These are phyloP conservation scores for Diaporthe ilicicola DNA, from an alignment of 2,329 filamentous ascomycete species.

Conservation along the genomic window DNA sequence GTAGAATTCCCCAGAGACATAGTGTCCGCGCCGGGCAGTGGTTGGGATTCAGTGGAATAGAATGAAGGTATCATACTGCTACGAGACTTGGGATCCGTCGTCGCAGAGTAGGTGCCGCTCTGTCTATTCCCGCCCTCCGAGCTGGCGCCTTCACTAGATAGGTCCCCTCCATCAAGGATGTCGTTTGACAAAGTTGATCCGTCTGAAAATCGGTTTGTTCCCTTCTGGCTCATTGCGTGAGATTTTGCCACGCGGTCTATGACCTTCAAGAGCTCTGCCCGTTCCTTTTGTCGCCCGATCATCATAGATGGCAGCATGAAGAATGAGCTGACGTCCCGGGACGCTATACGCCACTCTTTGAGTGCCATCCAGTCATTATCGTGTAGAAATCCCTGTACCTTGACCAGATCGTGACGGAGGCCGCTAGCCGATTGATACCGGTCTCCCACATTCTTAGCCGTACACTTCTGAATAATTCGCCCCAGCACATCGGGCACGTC, in stretches of 20 bases:
- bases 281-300: slow-evolving; percentile 81
- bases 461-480: slow-evolving; percentile 89
- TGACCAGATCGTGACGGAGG: slow-evolving; percentile 80
- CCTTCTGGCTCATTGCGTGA: slow-evolving; percentile 59
- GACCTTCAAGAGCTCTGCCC: slow-evolving; percentile 73
- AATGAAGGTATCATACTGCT: slow-evolving; percentile 51
- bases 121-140: slow-evolving; percentile 60
- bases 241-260: slow-evolving; percentile 79
- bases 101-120: slow-evolving; percentile 59
- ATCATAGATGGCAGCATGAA: slow-evolving; percentile 85
- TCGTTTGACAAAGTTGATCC: slow-evolving; percentile 63
- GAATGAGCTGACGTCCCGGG: slow-evolving; percentile 90
- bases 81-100: slow-evolving; percentile 52
- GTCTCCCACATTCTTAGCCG: slow-evolving; percentile 85
- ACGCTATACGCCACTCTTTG: slow-evolving; percentile 77
- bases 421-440: slow-evolving; percentile 91
- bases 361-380: slow-evolving; percentile 78
- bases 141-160: slow-evolving; percentile 68
- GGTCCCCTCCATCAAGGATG: slow-evolving; percentile 55
- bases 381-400: slow-evolving; percentile 77
- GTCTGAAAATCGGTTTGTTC: slow-evolving; percentile 59
- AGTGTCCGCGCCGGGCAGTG: slow-evolving; percentile 53
- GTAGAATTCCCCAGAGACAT: slow-evolving; percentile 56
- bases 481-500: slow-evolving; percentile 87
- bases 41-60: slow-evolving; percentile 48